Evolutionary conservation across 306 rosid genomes (phyloP).

Genomic region (Urtica urens): DNA sequence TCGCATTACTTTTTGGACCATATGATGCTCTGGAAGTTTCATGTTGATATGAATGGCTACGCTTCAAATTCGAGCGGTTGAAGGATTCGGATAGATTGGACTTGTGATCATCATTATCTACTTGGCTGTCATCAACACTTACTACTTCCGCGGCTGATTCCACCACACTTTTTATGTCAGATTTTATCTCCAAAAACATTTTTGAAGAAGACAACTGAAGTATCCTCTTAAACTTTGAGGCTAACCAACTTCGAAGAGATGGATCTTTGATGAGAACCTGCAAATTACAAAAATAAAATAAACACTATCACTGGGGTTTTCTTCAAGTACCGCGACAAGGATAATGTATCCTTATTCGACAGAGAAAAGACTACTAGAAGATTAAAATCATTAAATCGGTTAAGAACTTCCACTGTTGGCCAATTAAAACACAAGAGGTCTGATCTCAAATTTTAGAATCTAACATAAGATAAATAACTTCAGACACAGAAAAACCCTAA

Average conservation of each 20-base stretch:
- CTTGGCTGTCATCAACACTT: constrained; percentile 31
- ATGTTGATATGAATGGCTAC: constrained; percentile 35
- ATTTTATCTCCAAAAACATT: constrained; percentile 31
- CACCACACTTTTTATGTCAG: constrained; percentile 38
- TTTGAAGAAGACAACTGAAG: constrained; percentile 24
- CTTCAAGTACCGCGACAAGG: background rate
- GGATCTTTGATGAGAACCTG: constrained; percentile 65
- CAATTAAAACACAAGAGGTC: background rate
- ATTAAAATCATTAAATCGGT: too few relatives aligned
- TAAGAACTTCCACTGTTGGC: too few relatives aligned
- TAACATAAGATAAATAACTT: background rate
- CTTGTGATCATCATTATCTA: constrained; percentile 53
- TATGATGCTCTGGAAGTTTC: constrained; percentile 46
- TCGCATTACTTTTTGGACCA: constrained; percentile 29
- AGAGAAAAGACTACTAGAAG: background rate
- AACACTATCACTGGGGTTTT: background rate
- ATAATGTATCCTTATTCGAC: background rate
- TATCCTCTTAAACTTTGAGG: constrained; percentile 47
- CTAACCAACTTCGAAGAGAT: constrained; percentile 51
- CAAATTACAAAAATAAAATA: background rate
- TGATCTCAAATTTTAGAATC: background rate
- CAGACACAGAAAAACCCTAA: background rate
- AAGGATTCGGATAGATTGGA: constrained; percentile 35
- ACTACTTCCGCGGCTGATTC: constrained; percentile 31
- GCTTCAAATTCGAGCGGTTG: constrained; percentile 25